Percentiles rank a stretch among this genome's conserved stretches.
Conservation (phyloP, 2,329 filamentous ascomycete species). For the Fusarium cyanostomum region DNA sequence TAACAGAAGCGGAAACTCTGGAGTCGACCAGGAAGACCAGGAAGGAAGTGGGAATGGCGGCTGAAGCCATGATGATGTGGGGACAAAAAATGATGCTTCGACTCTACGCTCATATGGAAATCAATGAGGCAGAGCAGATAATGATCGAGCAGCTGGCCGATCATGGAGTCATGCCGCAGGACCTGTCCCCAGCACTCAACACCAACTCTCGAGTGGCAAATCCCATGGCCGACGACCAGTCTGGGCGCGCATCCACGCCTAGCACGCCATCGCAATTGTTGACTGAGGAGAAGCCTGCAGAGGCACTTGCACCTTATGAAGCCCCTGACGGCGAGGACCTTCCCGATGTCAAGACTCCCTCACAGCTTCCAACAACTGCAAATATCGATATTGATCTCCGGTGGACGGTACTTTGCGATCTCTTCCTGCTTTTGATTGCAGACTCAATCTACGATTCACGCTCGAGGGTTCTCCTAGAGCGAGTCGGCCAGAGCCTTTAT, state of each 20-base stretch:
- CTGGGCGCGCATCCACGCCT: constrained; percentile 25
- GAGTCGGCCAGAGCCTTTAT: constrained; percentile 80
- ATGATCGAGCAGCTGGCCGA: constrained; percentile 98
- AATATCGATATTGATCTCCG: constrained; percentile 95
- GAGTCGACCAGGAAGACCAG: constrained; percentile 72
- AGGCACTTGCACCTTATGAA: constrained; percentile 68
- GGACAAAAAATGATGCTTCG: constrained; percentile 98
- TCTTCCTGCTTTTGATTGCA: constrained; percentile 96
- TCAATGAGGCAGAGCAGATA: constrained; percentile 87
- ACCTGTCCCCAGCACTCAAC: constrained; percentile 88
- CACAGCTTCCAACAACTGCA: constrained; percentile 80
- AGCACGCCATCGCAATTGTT: constrained; percentile 36
- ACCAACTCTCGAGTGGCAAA: constrained; percentile 93
- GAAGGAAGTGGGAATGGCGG: constrained; percentile 74
- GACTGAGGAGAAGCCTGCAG: constrained; percentile 58
- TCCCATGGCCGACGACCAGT: constrained; percentile 72
- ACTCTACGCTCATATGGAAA: constrained; percentile 96
- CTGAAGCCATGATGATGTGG: constrained; percentile 93
- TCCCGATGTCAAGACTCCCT: constrained; percentile 82
- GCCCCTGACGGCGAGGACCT: constrained; percentile 74
- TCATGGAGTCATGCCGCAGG: constrained; percentile 85
- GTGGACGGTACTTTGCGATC: constrained; percentile 95
- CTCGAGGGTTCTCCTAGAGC: constrained; percentile 84
- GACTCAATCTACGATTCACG: constrained; percentile 93
- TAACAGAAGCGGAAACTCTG: constrained; percentile 71